Evolutionary conservation across 2,329 filamentous ascomycete species (phyloP), one percentile per base, ranked within the genome.

Genomic region (Colletotrichum destructivum): DNA sequence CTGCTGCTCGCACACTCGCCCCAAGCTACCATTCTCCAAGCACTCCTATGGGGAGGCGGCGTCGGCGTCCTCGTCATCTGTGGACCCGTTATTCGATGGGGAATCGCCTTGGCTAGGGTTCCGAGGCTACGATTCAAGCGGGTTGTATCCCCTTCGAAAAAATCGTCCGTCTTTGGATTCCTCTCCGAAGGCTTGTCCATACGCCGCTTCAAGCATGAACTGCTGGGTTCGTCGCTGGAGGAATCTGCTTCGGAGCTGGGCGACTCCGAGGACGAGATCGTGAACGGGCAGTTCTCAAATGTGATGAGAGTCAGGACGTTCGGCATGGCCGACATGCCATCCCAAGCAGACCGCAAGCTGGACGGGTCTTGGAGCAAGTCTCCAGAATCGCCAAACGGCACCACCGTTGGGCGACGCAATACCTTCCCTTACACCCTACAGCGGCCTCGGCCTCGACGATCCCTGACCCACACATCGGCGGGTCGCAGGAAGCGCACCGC

Each of bases 61-160:
- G 81, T 98, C 40, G 88, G 90, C 56, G 81, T 97, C 18, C 90
- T 98, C 64, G 83, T 96, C 4, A 84, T 89, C 7, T 97, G 94
- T 78, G 89, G 90, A 40, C 88, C 91, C 40, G 89, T 96, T 15
- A 89, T 98, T 46, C 88, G 88, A 76, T 97, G 94, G 93, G 95
- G 94, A 56, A 92, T 98, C 64, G 89, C 92, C 35, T 84, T 99
- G 72, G 95, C 96, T 62, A 89, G 96, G 69, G 94, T 98, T 21
- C 96, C 96, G 2, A 94, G 91, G 76, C 98, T 96, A 94, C 93
- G 95, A 54, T 95, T 98, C 77, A 89, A 90, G 76, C 89, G 91
- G 66, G 83, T 86, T 21, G 80, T 83, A 1, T 79, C 78, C 40
- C 76, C 76, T 6, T 77, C 79, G 67, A 81, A 82, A 75, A 80